Evolutionary conservation across 2,329 filamentous ascomycete genomes (phyloP).

Genomic region (Stagonosporopsis tanaceti): DNA sequence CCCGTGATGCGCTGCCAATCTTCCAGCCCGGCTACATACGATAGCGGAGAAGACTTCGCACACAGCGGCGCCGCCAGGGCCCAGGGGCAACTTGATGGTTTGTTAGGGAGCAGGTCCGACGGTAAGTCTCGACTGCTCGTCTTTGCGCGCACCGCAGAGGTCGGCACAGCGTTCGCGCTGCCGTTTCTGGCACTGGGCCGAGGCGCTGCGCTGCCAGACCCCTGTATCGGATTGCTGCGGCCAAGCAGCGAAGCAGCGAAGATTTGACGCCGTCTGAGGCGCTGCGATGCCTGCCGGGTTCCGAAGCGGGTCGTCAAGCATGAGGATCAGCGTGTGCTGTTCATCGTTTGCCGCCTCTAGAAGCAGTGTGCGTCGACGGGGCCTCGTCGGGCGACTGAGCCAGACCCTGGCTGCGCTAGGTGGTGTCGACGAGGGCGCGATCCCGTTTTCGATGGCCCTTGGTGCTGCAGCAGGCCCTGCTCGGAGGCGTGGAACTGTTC

Average conservation of each 20-base stretch:
- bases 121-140: not conserved
- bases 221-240: constrained; percentile 12
- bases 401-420: constrained; percentile 32
- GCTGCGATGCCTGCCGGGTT: constrained; percentile 23
- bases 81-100: constrained; percentile 5
- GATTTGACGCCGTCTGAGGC: constrained; percentile 9
- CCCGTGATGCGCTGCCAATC: constrained; percentile 25
- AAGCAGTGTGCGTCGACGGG: constrained; percentile 20
- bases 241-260: constrained; percentile 19
- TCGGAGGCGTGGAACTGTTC: constrained; percentile 23
- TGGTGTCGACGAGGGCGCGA: constrained; percentile 1
- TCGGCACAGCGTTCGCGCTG: constrained; percentile 11
- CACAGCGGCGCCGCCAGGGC: constrained; percentile 5
- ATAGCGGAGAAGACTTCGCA: constrained; percentile 25
- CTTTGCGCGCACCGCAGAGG: constrained; percentile 2
- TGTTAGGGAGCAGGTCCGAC: constrained; percentile 6
- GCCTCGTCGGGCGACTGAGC: constrained; percentile 23
- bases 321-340: constrained; percentile 22
- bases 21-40: constrained; percentile 17
- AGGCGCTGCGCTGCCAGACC: constrained; percentile 19
- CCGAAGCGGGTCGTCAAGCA: constrained; percentile 25
- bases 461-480: constrained; percentile 23
- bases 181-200: constrained; percentile 20
- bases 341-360: constrained; percentile 28
- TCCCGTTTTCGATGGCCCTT: too few relatives aligned